phyloP scores from a whole-genome alignment of 768 basidiomycete species.

The Hypholoma sublateritium region DNA sequence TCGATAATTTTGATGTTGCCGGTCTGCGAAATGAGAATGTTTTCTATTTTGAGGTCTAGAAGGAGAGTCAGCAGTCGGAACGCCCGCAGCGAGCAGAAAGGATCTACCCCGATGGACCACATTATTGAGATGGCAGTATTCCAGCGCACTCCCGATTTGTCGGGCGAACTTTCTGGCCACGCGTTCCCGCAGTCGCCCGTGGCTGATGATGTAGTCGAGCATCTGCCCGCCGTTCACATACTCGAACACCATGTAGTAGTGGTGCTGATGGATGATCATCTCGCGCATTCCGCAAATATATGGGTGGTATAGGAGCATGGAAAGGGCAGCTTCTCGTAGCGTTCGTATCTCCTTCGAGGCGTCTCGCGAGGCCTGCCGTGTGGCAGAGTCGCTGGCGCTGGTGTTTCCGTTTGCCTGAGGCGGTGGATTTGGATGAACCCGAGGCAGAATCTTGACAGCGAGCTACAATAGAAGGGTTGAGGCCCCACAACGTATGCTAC shows the following conservation, averaged over 20 bases:
- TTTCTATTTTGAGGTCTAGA: slow-evolving; percentile 96
- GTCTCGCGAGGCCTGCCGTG: slow-evolving; percentile 84
- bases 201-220: slow-evolving; percentile 99
- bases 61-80: slow-evolving; percentile 6
- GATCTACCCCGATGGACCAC: slow-evolving; percentile 88
- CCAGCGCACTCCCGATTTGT: slow-evolving; percentile 94
- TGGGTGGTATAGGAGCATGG: slow-evolving; percentile 95
- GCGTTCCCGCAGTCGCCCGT: slow-evolving; percentile 91
- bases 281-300: slow-evolving; percentile 99
- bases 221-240: slow-evolving; percentile 99
- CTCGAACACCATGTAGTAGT: slow-evolving; percentile 99
- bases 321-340: slow-evolving; percentile 92
- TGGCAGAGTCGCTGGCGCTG: slow-evolving; percentile 53
- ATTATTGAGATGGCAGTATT: slow-evolving; percentile 96
- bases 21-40: slow-evolving; percentile 97
- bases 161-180: slow-evolving; percentile 97
- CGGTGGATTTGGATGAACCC: slow-evolving; percentile 66
- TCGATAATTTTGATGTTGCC: slow-evolving; percentile 99
- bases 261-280: slow-evolving; percentile 96
- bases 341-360: slow-evolving; percentile 96
- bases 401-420: slow-evolving; percentile 40
- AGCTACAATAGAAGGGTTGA: slow-evolving; percentile 49
- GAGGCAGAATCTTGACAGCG: slow-evolving; percentile 98
- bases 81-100: slow-evolving; percentile 3
- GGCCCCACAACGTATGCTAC: slow-evolving; percentile 5